Percentiles rank a stretch among this genome's conserved stretches.
Conservation (phyloP, 139 green algal species). For the Asterochloris sp. region DNA sequence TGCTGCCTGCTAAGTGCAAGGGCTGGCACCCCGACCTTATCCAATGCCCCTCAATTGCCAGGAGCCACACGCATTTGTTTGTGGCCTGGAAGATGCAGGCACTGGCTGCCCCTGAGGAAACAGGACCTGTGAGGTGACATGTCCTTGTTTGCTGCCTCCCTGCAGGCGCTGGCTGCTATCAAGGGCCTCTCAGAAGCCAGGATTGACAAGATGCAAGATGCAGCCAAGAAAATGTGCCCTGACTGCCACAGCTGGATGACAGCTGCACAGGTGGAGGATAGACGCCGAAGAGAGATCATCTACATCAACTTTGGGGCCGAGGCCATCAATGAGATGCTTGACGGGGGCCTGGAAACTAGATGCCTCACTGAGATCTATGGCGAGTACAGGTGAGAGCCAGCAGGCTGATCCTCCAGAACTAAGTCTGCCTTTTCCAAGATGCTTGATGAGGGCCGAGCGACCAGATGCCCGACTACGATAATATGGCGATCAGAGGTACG, state of each 20-base stretch:
- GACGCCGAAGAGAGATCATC: slow-evolving; percentile 43
- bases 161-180: slow-evolving; percentile 75
- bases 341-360: slow-evolving; percentile 79
- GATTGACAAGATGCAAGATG: slow-evolving; percentile 89
- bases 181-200: slow-evolving; percentile 93
- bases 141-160: not conserved
- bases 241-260: slow-evolving; percentile 31
- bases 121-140: not conserved
- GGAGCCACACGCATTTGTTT: too few relatives aligned
- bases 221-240: slow-evolving; percentile 51
- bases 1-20: not conserved
- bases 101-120: not conserved
- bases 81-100: too few relatives aligned
- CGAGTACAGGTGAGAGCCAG: slow-evolving; percentile 58
- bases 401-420: not conserved
- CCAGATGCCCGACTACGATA: too few relatives aligned
- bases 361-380: slow-evolving; percentile 86
- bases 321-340: slow-evolving; percentile 77
- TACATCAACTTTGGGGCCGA: slow-evolving; percentile 65
- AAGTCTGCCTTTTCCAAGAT: not conserved
- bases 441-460: too few relatives aligned
- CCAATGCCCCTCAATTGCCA: too few relatives aligned
- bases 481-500: too few relatives aligned
- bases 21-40: not conserved
- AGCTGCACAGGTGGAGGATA: slow-evolving; percentile 28